A percentile compares a stretch with the other conserved stretches of the same genome.
phyloP scores from a whole-genome alignment of 208 protist species.

The Trypanosoma brucei region DNA sequence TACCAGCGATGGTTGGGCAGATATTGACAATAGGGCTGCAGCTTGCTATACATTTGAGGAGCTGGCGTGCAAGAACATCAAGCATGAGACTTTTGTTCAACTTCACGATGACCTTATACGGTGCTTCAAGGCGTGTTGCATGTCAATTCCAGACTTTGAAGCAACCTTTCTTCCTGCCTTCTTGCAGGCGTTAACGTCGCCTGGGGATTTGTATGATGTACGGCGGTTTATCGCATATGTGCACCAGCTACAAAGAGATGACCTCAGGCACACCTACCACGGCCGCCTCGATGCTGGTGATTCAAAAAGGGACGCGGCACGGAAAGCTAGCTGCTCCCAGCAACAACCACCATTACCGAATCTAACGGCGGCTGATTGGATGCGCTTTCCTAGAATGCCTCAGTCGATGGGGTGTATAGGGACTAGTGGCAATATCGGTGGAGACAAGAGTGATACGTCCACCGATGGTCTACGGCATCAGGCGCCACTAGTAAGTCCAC shows the following conservation, averaged over 20 bases:
- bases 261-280: constrained; percentile 20
- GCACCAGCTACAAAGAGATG: constrained; percentile 20
- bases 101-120: constrained; percentile 27
- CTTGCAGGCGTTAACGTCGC: constrained; percentile 17
- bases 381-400: constrained; percentile 25
- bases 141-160: constrained; percentile 22
- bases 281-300: constrained; percentile 8
- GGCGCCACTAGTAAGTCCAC: constrained; percentile 22
- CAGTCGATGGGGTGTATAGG: constrained; percentile 12
- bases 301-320: constrained; percentile 3
- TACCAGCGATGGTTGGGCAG: constrained; percentile 16
- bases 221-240: constrained; percentile 18
- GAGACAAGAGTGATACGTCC: constrained; percentile 2
- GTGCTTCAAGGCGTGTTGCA: constrained; percentile 17
- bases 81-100: constrained; percentile 21
- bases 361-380: constrained; percentile 15
- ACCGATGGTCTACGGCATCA: constrained; percentile 13
- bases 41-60: constrained; percentile 19
- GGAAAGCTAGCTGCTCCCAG: background rate
- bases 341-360: background rate
- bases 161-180: constrained; percentile 14
- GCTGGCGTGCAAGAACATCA: constrained; percentile 18
- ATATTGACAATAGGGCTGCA: constrained; percentile 6
- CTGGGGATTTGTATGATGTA: constrained; percentile 11
- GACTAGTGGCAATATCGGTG: background rate